Evolutionary conservation across 148 eudicot genomes (phyloP), one percentile per base, ranked within the genome.

Genomic region (Amaranthus cruentus): DNA sequence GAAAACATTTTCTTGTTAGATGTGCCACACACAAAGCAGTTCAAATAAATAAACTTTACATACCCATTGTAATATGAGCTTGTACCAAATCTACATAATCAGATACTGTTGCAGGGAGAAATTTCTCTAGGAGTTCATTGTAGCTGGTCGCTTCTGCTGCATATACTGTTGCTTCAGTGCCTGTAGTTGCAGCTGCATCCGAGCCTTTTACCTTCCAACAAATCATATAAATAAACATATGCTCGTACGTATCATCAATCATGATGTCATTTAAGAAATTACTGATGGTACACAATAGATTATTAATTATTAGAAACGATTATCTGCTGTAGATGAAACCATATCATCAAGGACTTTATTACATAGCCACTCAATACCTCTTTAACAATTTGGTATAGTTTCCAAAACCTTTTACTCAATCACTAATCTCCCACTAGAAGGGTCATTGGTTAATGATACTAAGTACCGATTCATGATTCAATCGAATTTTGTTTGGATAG

Each of bases 131-230:
- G 73, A 95, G 94, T 79, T 95, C 99, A 73, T 90, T 89, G 73
- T 69, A 86, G 73, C 84, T 87, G 67, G 96, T 90, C 83, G 99
- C 92, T 87, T 92, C 99, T 62, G 91, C 91, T 47, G 99, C 99
- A 88, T 95, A 95, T 55, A 95, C 93, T 46, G 89, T 86, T 50
- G 99, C 95, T 86, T 95, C 97, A 61, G 91, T 82, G 70, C 99
- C 99, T 76, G 64, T 86, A 58, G 96, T 83, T 75, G 87, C 81
- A 74, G 97, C 97, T 68, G 99, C 97, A 81, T 92, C 99, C 76
- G 96, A 87, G 59, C 99, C 99, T 85, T 95, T 92, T 43, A 78
- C 85, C 99, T 95, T 74, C 78, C 77, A 80, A 61, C 42, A 54
- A 13, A 50, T 21, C 46, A 2, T 56, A 54, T 49, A 7, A 49